Percentiles rank a stretch among this genome's conserved stretches.
These are phyloP conservation scores for Chaetothyriales sp. DNA, from an alignment of 2,329 filamentous ascomycete species.

Conservation along the genomic window DNA sequence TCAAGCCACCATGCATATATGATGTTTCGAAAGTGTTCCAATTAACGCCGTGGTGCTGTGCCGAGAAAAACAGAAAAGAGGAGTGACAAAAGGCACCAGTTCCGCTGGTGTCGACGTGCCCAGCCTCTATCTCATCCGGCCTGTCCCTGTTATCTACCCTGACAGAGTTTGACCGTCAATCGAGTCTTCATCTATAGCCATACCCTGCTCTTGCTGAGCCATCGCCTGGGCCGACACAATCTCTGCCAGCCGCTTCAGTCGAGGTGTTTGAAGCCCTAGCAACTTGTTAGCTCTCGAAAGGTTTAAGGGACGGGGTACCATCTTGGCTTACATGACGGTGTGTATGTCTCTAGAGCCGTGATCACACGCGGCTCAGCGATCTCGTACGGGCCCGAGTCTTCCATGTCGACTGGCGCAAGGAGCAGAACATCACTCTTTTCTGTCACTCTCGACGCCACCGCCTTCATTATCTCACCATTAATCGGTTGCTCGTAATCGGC, in stretches of 20 bases:
- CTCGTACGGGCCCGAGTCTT: slow-evolving; percentile 95
- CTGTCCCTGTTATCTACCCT: not conserved
- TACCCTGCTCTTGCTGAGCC: slow-evolving; percentile 78
- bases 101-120: not conserved
- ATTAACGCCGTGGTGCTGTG: not conserved
- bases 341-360: slow-evolving; percentile 93
- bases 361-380: slow-evolving; percentile 95
- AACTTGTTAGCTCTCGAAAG: slow-evolving; percentile 19
- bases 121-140: not conserved
- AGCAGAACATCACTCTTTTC: slow-evolving; percentile 96
- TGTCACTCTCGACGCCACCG: slow-evolving; percentile 86
- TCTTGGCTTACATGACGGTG: slow-evolving; percentile 68
- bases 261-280: slow-evolving; percentile 83
- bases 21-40: not conserved
- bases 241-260: slow-evolving; percentile 89
- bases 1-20: not conserved
- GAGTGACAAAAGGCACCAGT: not conserved
- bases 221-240: slow-evolving; percentile 95
- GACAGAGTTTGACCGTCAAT: slow-evolving; percentile 10
- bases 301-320: not conserved
- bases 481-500: slow-evolving; percentile 99
- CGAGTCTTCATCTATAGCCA: slow-evolving; percentile 28
- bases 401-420: slow-evolving; percentile 92
- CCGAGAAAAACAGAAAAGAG: not conserved
- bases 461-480: slow-evolving; percentile 99